A percentile compares a stretch with the other conserved stretches of the same genome.
phyloP scores from a whole-genome alignment of 2,329 filamentous ascomycete species.

The Colletotrichum gigasporum region DNA sequence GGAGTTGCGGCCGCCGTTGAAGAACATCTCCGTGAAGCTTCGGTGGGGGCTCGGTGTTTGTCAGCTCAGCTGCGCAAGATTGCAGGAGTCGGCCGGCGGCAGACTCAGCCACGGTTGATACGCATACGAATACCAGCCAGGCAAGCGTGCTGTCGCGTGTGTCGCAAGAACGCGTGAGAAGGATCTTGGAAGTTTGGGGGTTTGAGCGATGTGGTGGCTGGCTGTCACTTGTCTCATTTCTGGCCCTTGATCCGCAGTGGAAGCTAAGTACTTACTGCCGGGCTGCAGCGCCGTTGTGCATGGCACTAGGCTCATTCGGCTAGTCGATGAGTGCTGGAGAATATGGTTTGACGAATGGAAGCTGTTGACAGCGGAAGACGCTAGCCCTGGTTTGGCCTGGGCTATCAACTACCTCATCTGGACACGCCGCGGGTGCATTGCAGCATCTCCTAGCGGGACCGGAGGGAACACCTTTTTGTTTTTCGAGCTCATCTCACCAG shows the following conservation, averaged over 20 bases:
- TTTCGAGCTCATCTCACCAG: too few species aligned
- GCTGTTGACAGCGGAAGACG: not conserved
- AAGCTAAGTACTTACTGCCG: not conserved
- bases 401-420: not conserved
- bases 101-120: slow-evolving; percentile 7
- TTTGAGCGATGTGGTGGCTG: not conserved
- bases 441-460: not conserved
- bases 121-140: not conserved
- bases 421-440: not conserved
- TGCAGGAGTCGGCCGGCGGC: not conserved
- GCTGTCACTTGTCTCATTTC: not conserved
- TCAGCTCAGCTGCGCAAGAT: not conserved
- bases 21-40: not conserved
- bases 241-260: not conserved
- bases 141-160: not conserved
- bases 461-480: too few species aligned
- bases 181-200: not conserved
- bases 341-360: not conserved
- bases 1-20: too few species aligned
- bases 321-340: not conserved
- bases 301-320: not conserved
- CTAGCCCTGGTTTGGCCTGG: not conserved
- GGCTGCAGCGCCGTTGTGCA: not conserved
- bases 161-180: not conserved
- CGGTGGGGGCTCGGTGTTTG: not conserved